Percentiles rank a stretch among this genome's conserved stretches.
Evolutionary conservation across 176 grass and related monocot species (phyloP).

Genomic region (Chloris gayana): DNA sequence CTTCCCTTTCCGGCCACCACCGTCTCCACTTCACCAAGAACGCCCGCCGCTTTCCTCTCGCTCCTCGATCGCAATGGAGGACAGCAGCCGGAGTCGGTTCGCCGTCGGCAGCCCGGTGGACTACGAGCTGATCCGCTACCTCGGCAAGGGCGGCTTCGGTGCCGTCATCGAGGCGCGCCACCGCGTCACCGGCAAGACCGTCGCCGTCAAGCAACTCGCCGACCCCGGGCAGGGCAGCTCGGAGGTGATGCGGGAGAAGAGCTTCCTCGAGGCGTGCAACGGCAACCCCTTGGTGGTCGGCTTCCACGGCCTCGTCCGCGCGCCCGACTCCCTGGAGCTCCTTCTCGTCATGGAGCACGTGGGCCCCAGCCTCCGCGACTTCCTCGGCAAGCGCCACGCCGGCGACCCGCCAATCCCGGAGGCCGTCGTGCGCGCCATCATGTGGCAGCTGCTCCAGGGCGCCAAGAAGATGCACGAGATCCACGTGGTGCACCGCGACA

Average conservation of each 20-base stretch:
- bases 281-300: constrained; percentile 27
- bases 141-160: neutral
- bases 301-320: constrained; percentile 8
- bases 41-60: neutral
- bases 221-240: neutral
- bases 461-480: constrained; percentile 28
- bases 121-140: neutral
- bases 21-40: too few species aligned
- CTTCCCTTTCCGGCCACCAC: neutral
- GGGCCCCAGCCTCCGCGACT: constrained; percentile 3
- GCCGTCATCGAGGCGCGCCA: constrained; percentile 3
- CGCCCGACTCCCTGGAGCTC: neutral
- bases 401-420: neutral
- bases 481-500: constrained; percentile 79
- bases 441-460: constrained; percentile 38
- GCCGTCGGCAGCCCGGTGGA: neutral
- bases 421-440: constrained; percentile 8
- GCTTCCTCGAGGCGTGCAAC: neutral
- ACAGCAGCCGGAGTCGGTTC: neutral
- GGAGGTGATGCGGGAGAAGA: neutral
- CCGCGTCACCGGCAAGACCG: neutral
- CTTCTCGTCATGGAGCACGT: constrained; percentile 41
- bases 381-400: neutral
- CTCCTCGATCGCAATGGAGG: neutral
- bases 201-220: neutral